Base-by-base conservation (phyloP, 2,329 filamentous ascomycete genomes). In the Coniochaeta prunicola region DNA sequence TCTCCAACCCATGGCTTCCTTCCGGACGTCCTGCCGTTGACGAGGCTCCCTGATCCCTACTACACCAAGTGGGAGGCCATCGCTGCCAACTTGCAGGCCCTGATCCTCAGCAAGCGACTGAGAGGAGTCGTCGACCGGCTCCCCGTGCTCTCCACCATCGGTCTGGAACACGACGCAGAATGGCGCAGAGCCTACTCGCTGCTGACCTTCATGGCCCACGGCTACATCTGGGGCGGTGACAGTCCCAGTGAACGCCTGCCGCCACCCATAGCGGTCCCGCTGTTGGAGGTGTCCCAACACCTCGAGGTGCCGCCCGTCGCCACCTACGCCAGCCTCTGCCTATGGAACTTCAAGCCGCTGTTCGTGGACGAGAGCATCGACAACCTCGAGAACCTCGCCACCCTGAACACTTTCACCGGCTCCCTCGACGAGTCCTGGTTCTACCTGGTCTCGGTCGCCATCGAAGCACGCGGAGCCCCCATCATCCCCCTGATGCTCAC, bases 371-470 rank as follows among this genome's bases (percentile, higher is more conserved):
- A 97, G 72, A 82, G 84, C 36, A 85, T 94, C 59, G 91, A 96
- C 68, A 85, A 86, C 63, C 81, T 97, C 53, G 88, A 94, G 68
- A 97, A 99, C 67, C 81, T 99, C 59, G 87, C 91, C 42, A 94
- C 91, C 2, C 80, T 97, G 61, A 85, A 87, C 67, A 97, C 94
- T 17, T 96, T 97, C 69, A 97, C 94, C 17, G 94, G 94, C 56
- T 92, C 92, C 8, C 79, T 96, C 58, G 94, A 99, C 70, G 94
- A 99, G 76, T 96, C 94, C 62, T 99, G 94, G 94, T 99, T 99
- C 71, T 99, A 97, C 71, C 81, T 99, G 13, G 86, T 97, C 57
- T 97, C 92, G 0, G 90, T 97, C 3, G 94, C 93, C 62, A 97
- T 99, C 63, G 94, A 99, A 75, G 92, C 92, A 58, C 88, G 91